Base-by-base conservation (phyloP, 2,329 filamentous ascomycete genomes). In the Diaporthe eres region DNA sequence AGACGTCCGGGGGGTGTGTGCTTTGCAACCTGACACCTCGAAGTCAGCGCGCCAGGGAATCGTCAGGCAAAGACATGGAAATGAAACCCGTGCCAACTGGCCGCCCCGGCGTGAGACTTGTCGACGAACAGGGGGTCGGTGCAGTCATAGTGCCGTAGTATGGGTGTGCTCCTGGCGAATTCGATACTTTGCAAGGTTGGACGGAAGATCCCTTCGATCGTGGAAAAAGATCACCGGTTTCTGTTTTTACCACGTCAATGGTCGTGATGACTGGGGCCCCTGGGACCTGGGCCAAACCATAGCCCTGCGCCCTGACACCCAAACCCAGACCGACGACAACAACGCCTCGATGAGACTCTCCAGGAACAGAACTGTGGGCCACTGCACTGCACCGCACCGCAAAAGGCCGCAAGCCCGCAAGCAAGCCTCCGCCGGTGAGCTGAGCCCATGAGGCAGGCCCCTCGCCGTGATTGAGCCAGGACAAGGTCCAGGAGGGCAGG, bases 241-340 rank as follows among this genome's bases (percentile, higher is more conserved):
- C 76, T 77, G 74, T 71, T 76, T 77, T 77, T 77, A 76, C 76
- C 76, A 67, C 72, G 72, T 76, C 75, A 53, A 74, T 63, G 72
- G 67, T 70, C 47, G 55, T 39, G 72, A 49, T 60, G 71, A 63
- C 47, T 53, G 57, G 39, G 58, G n/a, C 10, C 51, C 68, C 61
- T 60, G 65, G 55, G 37, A 71, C 68, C 47, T 34, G 44, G 65
- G 44, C 57, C 63, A 42, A 61, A 53, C 49, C 67, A 53, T 47
- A 68, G 65, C 60, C 68, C 53, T 67, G 68, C 71, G 72, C 47
- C 68, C 68, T 53, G 49, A 47, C 53, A 57, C 72, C 55, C 72
- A 70, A 72, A 74, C 57, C 49, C 39, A 49, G 57, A 71, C 51
- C 63, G 51, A 68, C 71, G 61, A 72, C 67, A 72, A 71, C 58